Conservation (phyloP, 2,329 filamentous ascomycete species). For the Fusarium cicatricum region DNA sequence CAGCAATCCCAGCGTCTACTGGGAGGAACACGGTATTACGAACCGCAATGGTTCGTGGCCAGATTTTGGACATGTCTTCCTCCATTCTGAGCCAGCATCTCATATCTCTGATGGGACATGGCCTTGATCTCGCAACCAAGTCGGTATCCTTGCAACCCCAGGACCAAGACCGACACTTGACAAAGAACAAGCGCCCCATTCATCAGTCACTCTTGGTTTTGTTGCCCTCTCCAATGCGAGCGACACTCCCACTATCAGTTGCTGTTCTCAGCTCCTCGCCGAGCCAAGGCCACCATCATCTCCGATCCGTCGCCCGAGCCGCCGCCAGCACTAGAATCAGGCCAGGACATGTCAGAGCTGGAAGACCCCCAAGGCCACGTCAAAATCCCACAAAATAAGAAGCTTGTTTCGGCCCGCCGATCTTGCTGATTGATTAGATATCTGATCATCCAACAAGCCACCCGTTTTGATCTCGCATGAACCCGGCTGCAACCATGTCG, state of each 20-base stretch:
- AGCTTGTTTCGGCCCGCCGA: too few relatives aligned
- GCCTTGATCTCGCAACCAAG: too few relatives aligned
- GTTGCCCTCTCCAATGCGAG: too few relatives aligned
- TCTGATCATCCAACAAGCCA: slow-evolving; percentile 2
- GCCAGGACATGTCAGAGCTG: slow-evolving; percentile 6
- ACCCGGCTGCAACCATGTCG: too few relatives aligned
- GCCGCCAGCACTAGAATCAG: slow-evolving; percentile 5
- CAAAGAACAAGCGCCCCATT: too few relatives aligned
- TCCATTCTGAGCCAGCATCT: neutral
- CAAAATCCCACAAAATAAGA: neutral
- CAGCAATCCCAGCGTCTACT: neutral
- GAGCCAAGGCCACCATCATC: neutral
- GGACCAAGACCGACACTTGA: too few relatives aligned
- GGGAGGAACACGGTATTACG: neutral
- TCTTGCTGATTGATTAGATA: neutral
- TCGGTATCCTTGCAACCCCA: too few relatives aligned
- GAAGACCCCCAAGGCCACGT: neutral
- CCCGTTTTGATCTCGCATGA: neutral
- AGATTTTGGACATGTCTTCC: neutral
- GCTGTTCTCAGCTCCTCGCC: too few relatives aligned
- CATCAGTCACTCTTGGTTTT: too few relatives aligned
- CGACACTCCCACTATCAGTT: too few relatives aligned
- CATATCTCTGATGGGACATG: slow-evolving; percentile 42
- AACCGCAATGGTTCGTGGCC: neutral
- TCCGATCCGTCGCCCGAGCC: neutral